Conservation (phyloP, 2,329 filamentous ascomycete genomes). For the Aureobasidium musti region DNA sequence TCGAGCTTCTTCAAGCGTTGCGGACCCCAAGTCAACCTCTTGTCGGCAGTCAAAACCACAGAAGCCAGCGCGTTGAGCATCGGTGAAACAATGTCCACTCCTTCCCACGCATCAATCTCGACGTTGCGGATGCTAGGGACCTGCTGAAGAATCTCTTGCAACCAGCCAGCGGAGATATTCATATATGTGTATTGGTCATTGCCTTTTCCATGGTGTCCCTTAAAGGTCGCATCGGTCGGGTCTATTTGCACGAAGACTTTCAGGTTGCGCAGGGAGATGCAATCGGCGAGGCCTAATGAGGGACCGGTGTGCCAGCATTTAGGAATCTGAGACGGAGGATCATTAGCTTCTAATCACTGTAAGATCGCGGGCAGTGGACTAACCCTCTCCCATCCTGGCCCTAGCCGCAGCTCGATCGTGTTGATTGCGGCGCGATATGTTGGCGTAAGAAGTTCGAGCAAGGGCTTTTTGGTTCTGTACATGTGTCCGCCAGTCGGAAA, state of each 20-base stretch:
- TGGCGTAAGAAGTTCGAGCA: slow-evolving; percentile 66
- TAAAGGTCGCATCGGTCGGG: slow-evolving; percentile 64
- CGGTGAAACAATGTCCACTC: slow-evolving; percentile 64
- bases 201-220: slow-evolving; percentile 59
- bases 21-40: slow-evolving; percentile 66
- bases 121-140: slow-evolving; percentile 60
- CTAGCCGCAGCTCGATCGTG: slow-evolving; percentile 68
- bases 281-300: slow-evolving; percentile 64
- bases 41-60: slow-evolving; percentile 52
- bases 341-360: not conserved
- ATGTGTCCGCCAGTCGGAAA: slow-evolving; percentile 67
- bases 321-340: slow-evolving; percentile 53
- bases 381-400: slow-evolving; percentile 65
- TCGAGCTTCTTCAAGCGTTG: slow-evolving; percentile 66
- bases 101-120: slow-evolving; percentile 69
- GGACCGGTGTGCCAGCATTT: slow-evolving; percentile 68
- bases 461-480: slow-evolving; percentile 72
- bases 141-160: slow-evolving; percentile 59
- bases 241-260: slow-evolving; percentile 70
- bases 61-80: slow-evolving; percentile 65
- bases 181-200: slow-evolving; percentile 70
- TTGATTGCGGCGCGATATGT: slow-evolving; percentile 62
- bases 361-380: slow-evolving; percentile 33
- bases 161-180: slow-evolving; percentile 60
- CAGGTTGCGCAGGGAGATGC: slow-evolving; percentile 59